Evolutionary conservation across 805 yeast species (phyloP).

Genomic region (Yarrowia sp.): DNA sequence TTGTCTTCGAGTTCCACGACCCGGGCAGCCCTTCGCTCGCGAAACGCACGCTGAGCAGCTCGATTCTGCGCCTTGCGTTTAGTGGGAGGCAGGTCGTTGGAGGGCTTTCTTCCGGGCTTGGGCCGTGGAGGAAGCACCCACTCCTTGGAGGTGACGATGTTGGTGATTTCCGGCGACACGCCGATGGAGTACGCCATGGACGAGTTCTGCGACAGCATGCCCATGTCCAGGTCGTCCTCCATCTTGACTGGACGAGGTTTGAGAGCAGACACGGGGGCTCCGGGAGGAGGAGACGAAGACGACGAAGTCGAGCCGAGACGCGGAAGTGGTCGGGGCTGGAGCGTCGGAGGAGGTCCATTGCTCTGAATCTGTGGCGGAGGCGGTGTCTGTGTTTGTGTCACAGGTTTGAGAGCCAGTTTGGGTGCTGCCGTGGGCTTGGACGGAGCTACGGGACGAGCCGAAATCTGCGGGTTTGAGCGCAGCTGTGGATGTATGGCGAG

Average conservation of each 20-base stretch:
- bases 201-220: slow-evolving; percentile 5
- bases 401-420: slow-evolving; percentile 19
- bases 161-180: slow-evolving; percentile 13
- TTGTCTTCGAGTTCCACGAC: slow-evolving; percentile 5
- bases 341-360: slow-evolving; percentile 4
- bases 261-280: not conserved
- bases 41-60: slow-evolving; percentile 13
- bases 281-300: slow-evolving; percentile 13
- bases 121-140: slow-evolving; percentile 78
- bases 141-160: slow-evolving; percentile 50
- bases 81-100: slow-evolving; percentile 24
- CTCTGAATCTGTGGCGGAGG: not conserved
- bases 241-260: slow-evolving; percentile 12
- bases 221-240: slow-evolving; percentile 16
- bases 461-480: not conserved
- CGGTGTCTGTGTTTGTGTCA: not conserved
- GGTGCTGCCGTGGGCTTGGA: not conserved
- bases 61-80: slow-evolving; percentile 17
- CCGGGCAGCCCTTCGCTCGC: slow-evolving; percentile 24
- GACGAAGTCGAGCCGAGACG: slow-evolving; percentile 12
- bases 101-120: slow-evolving; percentile 49
- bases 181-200: slow-evolving; percentile 19
- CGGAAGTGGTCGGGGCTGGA: slow-evolving; percentile 13
- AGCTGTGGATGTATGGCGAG: slow-evolving; percentile 22
- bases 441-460: not conserved